Evolutionary conservation across 2,329 filamentous ascomycete species (phyloP).

Genomic region (Penicillium expansum): DNA sequence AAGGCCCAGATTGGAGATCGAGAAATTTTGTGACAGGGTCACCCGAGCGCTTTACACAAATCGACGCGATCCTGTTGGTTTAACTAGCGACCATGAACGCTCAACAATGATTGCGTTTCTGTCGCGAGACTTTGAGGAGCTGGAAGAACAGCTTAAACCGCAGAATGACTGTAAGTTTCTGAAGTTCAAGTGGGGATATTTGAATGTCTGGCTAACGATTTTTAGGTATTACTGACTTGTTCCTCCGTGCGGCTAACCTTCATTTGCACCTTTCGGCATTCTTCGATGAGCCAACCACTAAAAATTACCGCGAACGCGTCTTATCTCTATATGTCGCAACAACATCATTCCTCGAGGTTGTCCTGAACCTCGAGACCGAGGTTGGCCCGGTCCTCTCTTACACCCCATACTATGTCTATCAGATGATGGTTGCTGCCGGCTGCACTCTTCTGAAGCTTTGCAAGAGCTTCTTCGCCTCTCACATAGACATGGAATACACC

Average conservation of each 20-base stretch:
- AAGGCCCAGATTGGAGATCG: constrained; percentile 53
- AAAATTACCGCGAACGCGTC: constrained; percentile 48
- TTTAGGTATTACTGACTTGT: constrained; percentile 47
- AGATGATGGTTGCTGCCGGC: constrained; percentile 64
- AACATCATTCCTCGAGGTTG: constrained; percentile 47
- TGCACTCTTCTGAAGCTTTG: constrained; percentile 64
- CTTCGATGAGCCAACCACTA: constrained; percentile 48
- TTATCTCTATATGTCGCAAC: constrained; percentile 47
- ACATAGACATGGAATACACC: constrained; percentile 56
- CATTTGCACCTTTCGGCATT: constrained; percentile 51
- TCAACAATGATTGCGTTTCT: constrained; percentile 47
- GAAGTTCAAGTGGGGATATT: not conserved
- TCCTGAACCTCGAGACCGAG: constrained; percentile 45
- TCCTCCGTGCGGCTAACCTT: constrained; percentile 47
- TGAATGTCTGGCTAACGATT: not conserved
- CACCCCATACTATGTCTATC: constrained; percentile 61
- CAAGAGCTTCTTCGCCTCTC: constrained; percentile 61
- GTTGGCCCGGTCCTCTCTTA: constrained; percentile 52
- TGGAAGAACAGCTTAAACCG: constrained; percentile 51
- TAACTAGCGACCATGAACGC: constrained; percentile 46
- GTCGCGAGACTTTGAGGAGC: constrained; percentile 48
- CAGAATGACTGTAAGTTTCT: constrained; percentile 41
- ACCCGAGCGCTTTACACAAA: constrained; percentile 58
- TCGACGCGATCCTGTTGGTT: constrained; percentile 53
- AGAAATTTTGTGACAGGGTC: constrained; percentile 59